These are phyloP conservation scores for Candida methanosorbosa DNA, from an alignment of 805 yeast species.

Conservation along the genomic window DNA sequence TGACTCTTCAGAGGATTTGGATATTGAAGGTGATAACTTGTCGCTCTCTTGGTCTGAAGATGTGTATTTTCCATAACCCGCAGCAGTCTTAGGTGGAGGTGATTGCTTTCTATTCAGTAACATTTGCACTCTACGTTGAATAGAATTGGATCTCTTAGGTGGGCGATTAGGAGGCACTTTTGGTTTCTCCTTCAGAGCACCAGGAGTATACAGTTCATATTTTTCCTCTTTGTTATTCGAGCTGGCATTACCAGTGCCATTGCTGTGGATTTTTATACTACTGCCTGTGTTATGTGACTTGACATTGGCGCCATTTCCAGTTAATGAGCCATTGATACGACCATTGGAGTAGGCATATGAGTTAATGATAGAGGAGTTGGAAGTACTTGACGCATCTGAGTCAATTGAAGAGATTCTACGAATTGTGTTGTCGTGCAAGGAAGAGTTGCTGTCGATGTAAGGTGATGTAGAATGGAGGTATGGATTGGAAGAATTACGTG, in stretches of 20 bases:
- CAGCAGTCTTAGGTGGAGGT: constrained; percentile 55
- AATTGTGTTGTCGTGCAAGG: too few relatives aligned
- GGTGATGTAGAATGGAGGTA: too few relatives aligned
- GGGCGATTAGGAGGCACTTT: constrained; percentile 14
- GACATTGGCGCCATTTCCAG: too few relatives aligned
- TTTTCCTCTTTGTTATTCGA: too few relatives aligned
- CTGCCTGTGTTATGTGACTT: too few relatives aligned
- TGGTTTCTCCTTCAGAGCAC: too few relatives aligned
- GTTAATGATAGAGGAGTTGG: constrained; percentile 6
- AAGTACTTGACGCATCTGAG: constrained; percentile 4
- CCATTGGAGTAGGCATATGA: not conserved
- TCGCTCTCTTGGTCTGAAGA: too few relatives aligned
- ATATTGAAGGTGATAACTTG: constrained; percentile 2
- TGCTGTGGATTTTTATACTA: not conserved
- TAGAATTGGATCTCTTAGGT: constrained; percentile 27
- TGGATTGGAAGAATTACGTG: not conserved
- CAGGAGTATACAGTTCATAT: too few relatives aligned
- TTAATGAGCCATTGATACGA: too few relatives aligned
- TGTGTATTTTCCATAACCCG: constrained; percentile 76
- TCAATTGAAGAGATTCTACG: constrained; percentile 6
- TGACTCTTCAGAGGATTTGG: constrained; percentile 3
- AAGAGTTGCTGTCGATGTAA: too few relatives aligned
- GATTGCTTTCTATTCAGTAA: constrained; percentile 34
- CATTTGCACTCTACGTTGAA: constrained; percentile 48
- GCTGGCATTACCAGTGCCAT: not conserved